A percentile compares a stretch with the other conserved stretches of the same genome.
Evolutionary conservation across 306 rosid species (phyloP).

Genomic region (Trifolium subterraneum): DNA sequence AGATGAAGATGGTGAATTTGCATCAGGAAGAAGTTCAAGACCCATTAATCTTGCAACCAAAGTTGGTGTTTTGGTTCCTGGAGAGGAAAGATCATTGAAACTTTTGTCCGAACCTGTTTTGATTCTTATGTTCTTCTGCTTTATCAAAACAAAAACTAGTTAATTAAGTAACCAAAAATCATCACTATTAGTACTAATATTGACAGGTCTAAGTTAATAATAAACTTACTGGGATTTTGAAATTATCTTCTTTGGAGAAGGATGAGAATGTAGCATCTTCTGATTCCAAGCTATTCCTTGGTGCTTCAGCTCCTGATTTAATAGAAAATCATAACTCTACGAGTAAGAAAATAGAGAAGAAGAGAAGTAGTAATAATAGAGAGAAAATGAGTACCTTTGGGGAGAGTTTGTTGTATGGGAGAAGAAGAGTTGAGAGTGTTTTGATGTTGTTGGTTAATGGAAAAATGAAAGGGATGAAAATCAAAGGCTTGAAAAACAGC

Average conservation of each 20-base stretch:
- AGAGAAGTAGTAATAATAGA: too few species aligned
- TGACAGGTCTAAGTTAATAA: background rate
- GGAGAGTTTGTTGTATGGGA: constrained; percentile 29
- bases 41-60: constrained; percentile 98
- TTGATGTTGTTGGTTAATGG: constrained; percentile 53
- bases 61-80: constrained; percentile 84
- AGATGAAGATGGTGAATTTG: constrained; percentile 50
- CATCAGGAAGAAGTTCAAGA: constrained; percentile 89
- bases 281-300: constrained; percentile 84
- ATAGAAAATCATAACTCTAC: constrained; percentile 31
- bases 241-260: constrained; percentile 56
- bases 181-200: background rate
- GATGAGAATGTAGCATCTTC: constrained; percentile 55
- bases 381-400: constrained; percentile 58
- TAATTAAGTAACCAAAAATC: constrained; percentile 16
- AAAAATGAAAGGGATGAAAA: constrained; percentile 69
- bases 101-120: constrained; percentile 56
- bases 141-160: constrained; percentile 36
- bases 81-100: constrained; percentile 61
- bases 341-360: background rate
- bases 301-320: constrained; percentile 74
- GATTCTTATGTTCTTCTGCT: constrained; percentile 70
- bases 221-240: constrained; percentile 76
- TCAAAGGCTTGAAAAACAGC: constrained; percentile 86
- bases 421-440: constrained; percentile 48